Conservation (phyloP, 495 filamentous ascomycete species). For the Pseudevernia furfuracea region DNA sequence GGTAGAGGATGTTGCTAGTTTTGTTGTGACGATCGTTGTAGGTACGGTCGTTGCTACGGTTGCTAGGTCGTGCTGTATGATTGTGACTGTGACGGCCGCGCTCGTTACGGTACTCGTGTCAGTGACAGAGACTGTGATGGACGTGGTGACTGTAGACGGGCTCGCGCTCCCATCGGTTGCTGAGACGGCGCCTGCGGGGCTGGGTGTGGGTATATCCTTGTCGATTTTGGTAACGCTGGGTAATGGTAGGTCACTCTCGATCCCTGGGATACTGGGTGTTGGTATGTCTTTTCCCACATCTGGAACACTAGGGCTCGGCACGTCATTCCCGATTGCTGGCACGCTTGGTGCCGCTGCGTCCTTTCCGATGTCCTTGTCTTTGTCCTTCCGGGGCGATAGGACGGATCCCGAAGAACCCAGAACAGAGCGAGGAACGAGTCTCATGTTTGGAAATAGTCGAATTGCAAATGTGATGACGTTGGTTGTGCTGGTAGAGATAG, state of each 20-base stretch:
- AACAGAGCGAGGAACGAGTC: background rate
- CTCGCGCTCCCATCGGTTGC: background rate
- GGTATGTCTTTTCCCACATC: background rate
- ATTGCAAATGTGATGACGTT: accelerated
- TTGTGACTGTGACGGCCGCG: background rate
- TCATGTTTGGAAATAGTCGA: background rate
- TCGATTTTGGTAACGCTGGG: background rate
- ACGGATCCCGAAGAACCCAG: background rate
- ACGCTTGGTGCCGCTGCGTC: background rate
- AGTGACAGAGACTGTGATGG: background rate
- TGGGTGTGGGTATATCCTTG: background rate
- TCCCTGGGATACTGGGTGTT: background rate
- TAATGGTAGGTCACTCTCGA: background rate
- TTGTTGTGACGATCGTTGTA: background rate
- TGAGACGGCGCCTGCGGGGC: background rate
- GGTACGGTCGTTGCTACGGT: background rate
- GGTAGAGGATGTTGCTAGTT: background rate
- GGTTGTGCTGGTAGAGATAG: background rate
- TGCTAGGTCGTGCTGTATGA: background rate
- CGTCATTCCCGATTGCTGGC: background rate
- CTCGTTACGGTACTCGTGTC: background rate
- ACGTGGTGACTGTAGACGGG: background rate
- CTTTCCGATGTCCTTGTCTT: background rate
- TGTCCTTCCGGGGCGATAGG: background rate
- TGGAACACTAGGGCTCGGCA: background rate